phyloP scores from a whole-genome alignment of 192 early-diverging fungal species.

The Chytriomyces sp. region DNA sequence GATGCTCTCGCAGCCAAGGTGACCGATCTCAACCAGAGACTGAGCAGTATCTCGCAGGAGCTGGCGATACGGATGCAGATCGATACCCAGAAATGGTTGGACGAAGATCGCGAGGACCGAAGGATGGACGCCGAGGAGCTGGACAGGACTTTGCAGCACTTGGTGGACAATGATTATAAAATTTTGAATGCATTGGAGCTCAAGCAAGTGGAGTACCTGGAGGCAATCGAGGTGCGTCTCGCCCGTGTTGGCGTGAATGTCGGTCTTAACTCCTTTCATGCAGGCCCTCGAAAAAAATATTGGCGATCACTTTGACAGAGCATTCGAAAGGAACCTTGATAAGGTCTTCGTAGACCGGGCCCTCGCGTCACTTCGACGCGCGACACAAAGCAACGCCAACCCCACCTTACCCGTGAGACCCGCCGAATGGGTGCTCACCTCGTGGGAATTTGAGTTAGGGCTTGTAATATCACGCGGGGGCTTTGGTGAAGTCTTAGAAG shows the following conservation, averaged over 20 bases:
- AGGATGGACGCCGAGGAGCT: conserved; percentile 27
- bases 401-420: neutral
- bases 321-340: conserved; percentile 30
- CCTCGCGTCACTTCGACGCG: conserved; percentile 23
- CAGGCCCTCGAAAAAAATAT: conserved; percentile 37
- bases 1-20: conserved; percentile 1
- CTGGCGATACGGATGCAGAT: conserved; percentile 2
- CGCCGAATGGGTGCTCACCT: conserved; percentile 35
- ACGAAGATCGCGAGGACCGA: conserved; percentile 34
- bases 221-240: conserved; percentile 17
- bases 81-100: conserved; percentile 22
- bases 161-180: conserved; percentile 40
- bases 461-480: conserved; percentile 33
- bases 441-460: conserved; percentile 41
- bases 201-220: no score
- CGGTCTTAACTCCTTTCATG: conserved; percentile 34
- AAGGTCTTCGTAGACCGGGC: conserved; percentile 31
- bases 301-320: conserved; percentile 12
- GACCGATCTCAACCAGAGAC: neutral
- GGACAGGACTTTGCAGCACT: conserved; percentile 32
- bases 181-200: neutral
- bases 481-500: conserved; percentile 40
- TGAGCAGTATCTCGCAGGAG: neutral
- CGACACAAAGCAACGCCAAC: neutral
- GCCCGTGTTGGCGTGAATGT: conserved; percentile 32